Evolutionary conservation across 2,329 filamentous ascomycete species (phyloP).

Genomic region (Ilyonectria destructans): DNA sequence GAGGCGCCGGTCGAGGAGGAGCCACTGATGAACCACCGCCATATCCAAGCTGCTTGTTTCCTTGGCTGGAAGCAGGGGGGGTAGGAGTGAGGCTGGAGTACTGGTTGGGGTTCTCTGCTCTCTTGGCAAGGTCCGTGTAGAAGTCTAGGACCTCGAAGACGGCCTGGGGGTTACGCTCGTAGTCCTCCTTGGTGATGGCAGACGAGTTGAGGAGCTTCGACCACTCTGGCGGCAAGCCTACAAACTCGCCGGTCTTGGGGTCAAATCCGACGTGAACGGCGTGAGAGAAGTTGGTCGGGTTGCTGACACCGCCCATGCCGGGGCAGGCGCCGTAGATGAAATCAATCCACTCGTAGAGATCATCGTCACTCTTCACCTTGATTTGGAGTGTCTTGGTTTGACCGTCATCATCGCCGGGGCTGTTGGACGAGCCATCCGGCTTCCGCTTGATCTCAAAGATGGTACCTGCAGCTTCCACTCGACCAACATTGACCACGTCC

Average conservation of each 20-base stretch:
- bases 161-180: constrained; percentile 94
- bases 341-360: constrained; percentile 99
- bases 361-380: constrained; percentile 94
- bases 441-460: constrained; percentile 94
- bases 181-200: constrained; percentile 98
- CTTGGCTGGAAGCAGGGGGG: constrained; percentile 70
- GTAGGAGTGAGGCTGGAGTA: constrained; percentile 80
- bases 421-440: constrained; percentile 78
- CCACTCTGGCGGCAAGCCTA: constrained; percentile 96
- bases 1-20: constrained; percentile 77
- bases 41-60: constrained; percentile 77
- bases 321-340: constrained; percentile 97
- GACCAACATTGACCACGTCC: constrained; percentile 90
- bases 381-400: constrained; percentile 89
- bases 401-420: constrained; percentile 85
- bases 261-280: constrained; percentile 98
- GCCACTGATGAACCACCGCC: constrained; percentile 72
- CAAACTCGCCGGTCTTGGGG: constrained; percentile 93
- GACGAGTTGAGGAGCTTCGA: constrained; percentile 96
- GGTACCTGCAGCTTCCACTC: constrained; percentile 91
- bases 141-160: constrained; percentile 88
- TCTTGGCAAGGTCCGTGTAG: constrained; percentile 87
- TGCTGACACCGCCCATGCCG: constrained; percentile 97
- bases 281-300: constrained; percentile 98
- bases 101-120: constrained; percentile 79